Percentiles rank a stretch among this genome's conserved stretches.
Evolutionary conservation across 1,284 basidiomycete genomes (phyloP).

Genomic region (Chalciporus sp.): DNA sequence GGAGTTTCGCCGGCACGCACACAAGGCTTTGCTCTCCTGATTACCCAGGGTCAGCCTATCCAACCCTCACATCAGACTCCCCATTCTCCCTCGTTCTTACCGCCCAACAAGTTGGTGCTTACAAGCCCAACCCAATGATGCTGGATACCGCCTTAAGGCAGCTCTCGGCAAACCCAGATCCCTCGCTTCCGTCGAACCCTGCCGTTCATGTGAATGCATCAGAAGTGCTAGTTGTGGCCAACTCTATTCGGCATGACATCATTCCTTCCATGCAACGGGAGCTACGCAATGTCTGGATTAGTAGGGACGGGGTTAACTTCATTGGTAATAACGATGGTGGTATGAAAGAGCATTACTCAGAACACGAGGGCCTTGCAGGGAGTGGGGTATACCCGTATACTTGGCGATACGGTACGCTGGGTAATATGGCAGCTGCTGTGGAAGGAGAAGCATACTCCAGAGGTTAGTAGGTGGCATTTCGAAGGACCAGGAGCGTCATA

Average conservation of each 20-base stretch:
- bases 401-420: slow-evolving; percentile 59
- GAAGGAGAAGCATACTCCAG: slow-evolving; percentile 34
- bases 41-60: slow-evolving; percentile 32
- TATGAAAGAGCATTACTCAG: background rate
- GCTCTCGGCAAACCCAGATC: slow-evolving; percentile 25
- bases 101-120: slow-evolving; percentile 55
- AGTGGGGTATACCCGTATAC: slow-evolving; percentile 36
- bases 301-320: slow-evolving; percentile 49
- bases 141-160: slow-evolving; percentile 51
- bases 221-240: slow-evolving; percentile 57
- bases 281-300: slow-evolving; percentile 64
- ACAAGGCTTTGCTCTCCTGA: slow-evolving; percentile 49
- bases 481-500: too few relatives aligned
- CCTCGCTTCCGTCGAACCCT: slow-evolving; percentile 37
- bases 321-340: slow-evolving; percentile 34
- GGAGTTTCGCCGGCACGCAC: slow-evolving; percentile 63
- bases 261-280: slow-evolving; percentile 53
- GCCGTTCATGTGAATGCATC: slow-evolving; percentile 43
- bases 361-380: slow-evolving; percentile 19
- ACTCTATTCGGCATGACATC: slow-evolving; percentile 62
- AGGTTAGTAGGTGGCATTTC: too few relatives aligned
- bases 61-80: slow-evolving; percentile 50
- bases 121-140: slow-evolving; percentile 58
- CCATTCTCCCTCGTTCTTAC: slow-evolving; percentile 67
- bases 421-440: slow-evolving; percentile 57